These are phyloP conservation scores for Aspergillus sclerotioniger DNA, from an alignment of 495 filamentous ascomycete species.

Conservation along the genomic window DNA sequence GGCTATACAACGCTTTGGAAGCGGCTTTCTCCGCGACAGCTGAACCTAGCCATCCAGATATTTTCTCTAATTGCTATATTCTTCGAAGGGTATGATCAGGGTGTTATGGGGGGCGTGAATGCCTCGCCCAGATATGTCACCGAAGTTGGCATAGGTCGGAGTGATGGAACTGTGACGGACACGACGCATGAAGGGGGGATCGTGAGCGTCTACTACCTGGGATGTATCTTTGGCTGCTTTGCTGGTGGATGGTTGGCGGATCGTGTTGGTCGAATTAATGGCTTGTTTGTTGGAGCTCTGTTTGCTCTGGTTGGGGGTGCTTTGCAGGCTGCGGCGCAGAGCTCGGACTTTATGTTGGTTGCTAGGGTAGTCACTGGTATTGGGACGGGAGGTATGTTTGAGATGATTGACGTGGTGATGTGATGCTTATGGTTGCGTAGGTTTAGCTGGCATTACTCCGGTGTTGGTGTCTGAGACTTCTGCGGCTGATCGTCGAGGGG, in stretches of 20 bases:
- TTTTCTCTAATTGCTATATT: slow-evolving; percentile 53
- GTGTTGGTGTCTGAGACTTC: slow-evolving; percentile 52
- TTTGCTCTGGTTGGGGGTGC: slow-evolving; percentile 55
- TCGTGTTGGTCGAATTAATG: slow-evolving; percentile 54
- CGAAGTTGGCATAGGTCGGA: slow-evolving; percentile 33
- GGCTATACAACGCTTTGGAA: slow-evolving; percentile 44
- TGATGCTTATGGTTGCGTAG: slow-evolving; percentile 18
- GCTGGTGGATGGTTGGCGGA: slow-evolving; percentile 52
- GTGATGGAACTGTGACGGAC: slow-evolving; percentile 38
- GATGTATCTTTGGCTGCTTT: slow-evolving; percentile 54
- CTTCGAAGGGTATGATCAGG: slow-evolving; percentile 57
- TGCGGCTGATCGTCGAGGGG: slow-evolving; percentile 45
- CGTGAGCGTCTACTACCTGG: slow-evolving; percentile 55
- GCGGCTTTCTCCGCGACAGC: slow-evolving; percentile 38
- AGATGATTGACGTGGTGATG: slow-evolving; percentile 1
- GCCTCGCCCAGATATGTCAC: slow-evolving; percentile 38
- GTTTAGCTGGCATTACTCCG: slow-evolving; percentile 51
- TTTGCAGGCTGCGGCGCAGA: slow-evolving; percentile 50
- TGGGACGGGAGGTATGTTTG: slow-evolving; percentile 45
- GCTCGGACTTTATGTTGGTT: slow-evolving; percentile 53
- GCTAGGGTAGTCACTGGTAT: slow-evolving; percentile 56
- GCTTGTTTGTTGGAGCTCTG: slow-evolving; percentile 48
- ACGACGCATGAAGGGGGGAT: slow-evolving; percentile 47
- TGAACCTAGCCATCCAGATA: slow-evolving; percentile 42
- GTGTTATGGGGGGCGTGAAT: slow-evolving; percentile 53